These are phyloP conservation scores for Monoraphidium neglectum DNA, from an alignment of 139 green algal species.

Conservation along the genomic window DNA sequence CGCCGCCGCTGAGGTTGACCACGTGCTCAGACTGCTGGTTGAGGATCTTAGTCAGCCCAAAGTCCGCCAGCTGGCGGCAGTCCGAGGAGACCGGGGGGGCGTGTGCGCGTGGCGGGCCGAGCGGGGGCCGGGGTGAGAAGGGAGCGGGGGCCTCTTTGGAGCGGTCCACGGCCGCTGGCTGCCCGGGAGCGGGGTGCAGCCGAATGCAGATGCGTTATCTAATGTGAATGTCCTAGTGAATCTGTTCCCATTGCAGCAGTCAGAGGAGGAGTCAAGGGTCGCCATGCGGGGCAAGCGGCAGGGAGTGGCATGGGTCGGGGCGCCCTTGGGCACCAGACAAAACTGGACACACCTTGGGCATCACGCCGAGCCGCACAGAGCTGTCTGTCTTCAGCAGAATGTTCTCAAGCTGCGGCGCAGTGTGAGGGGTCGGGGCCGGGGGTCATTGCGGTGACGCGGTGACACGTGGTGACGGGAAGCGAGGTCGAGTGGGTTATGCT, in stretches of 20 bases:
- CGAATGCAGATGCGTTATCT: neutral
- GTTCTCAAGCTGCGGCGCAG: slow-evolving; percentile 69
- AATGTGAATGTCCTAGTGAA: neutral
- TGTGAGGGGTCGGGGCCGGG: no score
- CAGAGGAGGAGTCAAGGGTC: neutral
- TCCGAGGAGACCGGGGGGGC: no score
- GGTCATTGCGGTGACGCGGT: neutral
- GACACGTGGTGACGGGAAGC: no score
- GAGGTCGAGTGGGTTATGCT: no score
- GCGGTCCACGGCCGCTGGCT: no score
- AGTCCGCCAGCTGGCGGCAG: no score
- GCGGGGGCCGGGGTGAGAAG: no score
- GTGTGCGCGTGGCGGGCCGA: no score
- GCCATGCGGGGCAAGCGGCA: neutral
- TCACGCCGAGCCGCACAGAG: slow-evolving; percentile 36
- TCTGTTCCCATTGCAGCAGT: neutral
- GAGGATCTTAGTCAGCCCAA: slow-evolving; percentile 21
- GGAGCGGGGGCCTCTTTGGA: no score
- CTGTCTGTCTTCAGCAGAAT: slow-evolving; percentile 50
- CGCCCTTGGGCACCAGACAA: neutral
- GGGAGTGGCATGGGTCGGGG: neutral
- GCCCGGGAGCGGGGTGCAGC: no score
- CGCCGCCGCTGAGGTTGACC: slow-evolving; percentile 25
- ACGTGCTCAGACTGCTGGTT: slow-evolving; percentile 22
- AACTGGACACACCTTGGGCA: slow-evolving; percentile 49